phyloP scores from a whole-genome alignment of 1,139 yeast genomes.

The Diutina catenulata region DNA sequence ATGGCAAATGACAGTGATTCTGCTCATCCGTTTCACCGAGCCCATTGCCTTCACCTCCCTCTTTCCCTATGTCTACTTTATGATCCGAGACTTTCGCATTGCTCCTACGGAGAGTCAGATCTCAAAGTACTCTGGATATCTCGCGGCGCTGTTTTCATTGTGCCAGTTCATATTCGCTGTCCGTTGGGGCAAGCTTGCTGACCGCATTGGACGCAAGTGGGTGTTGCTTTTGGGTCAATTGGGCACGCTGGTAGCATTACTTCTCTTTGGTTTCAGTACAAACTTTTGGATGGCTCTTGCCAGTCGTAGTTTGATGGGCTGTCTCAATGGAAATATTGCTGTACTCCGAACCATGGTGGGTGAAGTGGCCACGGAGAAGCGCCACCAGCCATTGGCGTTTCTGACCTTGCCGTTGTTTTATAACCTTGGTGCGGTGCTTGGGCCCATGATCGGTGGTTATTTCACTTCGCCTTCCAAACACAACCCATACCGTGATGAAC shows the following conservation, averaged over 20 bases:
- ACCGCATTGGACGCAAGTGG: slow-evolving; percentile 45
- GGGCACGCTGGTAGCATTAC: slow-evolving; percentile 37
- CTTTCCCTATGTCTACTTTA: slow-evolving; percentile 53
- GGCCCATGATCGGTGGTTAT: slow-evolving; percentile 48
- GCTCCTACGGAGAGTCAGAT: slow-evolving; percentile 40
- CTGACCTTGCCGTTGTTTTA: slow-evolving; percentile 48
- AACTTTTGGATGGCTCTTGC: slow-evolving; percentile 38
- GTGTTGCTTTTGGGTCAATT: slow-evolving; percentile 38
- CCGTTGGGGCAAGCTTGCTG: slow-evolving; percentile 48
- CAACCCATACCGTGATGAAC: slow-evolving; percentile 9
- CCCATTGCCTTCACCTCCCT: slow-evolving; percentile 54
- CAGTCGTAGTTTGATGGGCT: slow-evolving; percentile 43
- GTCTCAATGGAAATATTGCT: slow-evolving; percentile 50
- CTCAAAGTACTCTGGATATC: slow-evolving; percentile 46
- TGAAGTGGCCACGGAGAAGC: slow-evolving; percentile 42
- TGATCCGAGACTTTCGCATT: slow-evolving; percentile 47
- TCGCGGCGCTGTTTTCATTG: slow-evolving; percentile 44
- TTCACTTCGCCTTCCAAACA: slow-evolving; percentile 17
- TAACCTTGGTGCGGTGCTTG: slow-evolving; percentile 41
- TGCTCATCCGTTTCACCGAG: slow-evolving; percentile 42
- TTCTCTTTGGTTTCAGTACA: slow-evolving; percentile 41
- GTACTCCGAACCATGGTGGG: slow-evolving; percentile 51
- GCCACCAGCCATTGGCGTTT: slow-evolving; percentile 37
- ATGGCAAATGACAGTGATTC: slow-evolving; percentile 35
- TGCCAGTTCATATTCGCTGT: slow-evolving; percentile 44